Percentiles rank a stretch among this genome's conserved stretches.
phyloP scores from a whole-genome alignment of 306 rosid species.

The Elaeagnus macrophylla region DNA sequence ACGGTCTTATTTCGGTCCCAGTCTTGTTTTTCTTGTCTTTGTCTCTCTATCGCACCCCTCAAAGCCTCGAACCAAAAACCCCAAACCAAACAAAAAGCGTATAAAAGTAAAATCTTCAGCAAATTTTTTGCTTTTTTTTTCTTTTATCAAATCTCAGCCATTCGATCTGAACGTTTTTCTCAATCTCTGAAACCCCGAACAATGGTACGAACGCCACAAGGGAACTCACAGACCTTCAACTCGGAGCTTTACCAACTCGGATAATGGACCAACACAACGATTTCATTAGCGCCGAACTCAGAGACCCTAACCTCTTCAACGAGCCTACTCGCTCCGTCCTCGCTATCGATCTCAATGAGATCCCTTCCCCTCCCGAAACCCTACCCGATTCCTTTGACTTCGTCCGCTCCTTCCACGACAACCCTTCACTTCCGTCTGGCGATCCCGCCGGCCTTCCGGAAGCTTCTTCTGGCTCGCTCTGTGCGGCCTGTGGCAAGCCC shows the following conservation, averaged over 20 bases:
- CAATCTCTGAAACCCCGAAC: constrained; percentile 16
- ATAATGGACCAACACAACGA: constrained; percentile 74
- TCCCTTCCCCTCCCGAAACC: constrained; percentile 89
- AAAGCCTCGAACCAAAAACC: constrained; percentile 6
- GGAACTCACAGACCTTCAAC: constrained; percentile 28
- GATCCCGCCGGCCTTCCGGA: constrained; percentile 51
- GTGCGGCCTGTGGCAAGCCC: constrained; percentile 47
- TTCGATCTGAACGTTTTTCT: constrained; percentile 39
- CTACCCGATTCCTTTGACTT: constrained; percentile 65
- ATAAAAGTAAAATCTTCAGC: too few relatives aligned
- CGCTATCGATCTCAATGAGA: constrained; percentile 93
- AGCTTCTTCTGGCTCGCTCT: constrained; percentile 22
- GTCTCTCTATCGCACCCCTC: constrained; percentile 21
- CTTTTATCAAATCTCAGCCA: constrained; percentile 37
- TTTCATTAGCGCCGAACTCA: constrained; percentile 48
- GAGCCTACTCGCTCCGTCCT: constrained; percentile 55
- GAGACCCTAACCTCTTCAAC: constrained; percentile 27
- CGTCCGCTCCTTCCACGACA: constrained; percentile 68
- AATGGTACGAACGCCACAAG: constrained; percentile 49
- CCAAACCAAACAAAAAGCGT: constrained; percentile 7
- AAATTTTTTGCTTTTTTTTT: constrained; percentile 10
- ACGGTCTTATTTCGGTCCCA: constrained; percentile 54
- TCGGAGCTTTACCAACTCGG: constrained; percentile 34
- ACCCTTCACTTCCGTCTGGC: constrained; percentile 71
- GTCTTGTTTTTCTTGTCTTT: constrained; percentile 33